Conservation (phyloP, 148 eudicot species). For the Diospyros lotus region DNA sequence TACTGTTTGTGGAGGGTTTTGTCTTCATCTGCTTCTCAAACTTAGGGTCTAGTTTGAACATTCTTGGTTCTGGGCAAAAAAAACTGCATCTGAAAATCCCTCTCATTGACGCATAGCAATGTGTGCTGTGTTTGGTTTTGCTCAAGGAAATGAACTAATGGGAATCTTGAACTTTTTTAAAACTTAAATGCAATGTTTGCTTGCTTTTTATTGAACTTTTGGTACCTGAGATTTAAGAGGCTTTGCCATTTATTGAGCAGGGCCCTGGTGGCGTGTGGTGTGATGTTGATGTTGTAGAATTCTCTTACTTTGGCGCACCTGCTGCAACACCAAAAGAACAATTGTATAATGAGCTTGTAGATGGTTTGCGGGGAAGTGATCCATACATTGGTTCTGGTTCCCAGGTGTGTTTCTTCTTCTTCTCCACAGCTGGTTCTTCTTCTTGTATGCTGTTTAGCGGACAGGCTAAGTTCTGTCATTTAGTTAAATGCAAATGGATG, state of each 20-base stretch:
- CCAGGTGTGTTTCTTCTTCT: conserved; percentile 34
- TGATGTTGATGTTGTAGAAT: conserved; percentile 68
- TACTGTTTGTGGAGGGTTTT: neutral
- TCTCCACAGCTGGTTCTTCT: neutral
- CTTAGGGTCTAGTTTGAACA: neutral
- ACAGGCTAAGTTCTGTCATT: neutral
- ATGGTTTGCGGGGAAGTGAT: conserved; percentile 68
- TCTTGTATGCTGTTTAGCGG: neutral
- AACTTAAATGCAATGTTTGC: neutral
- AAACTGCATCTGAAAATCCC: neutral
- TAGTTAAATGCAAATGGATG: neutral
- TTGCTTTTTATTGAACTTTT: neutral
- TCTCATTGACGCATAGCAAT: neutral
- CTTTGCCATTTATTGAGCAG: conserved; percentile 23
- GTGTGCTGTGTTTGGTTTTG: neutral
- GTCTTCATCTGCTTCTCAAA: neutral
- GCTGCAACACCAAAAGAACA: conserved; percentile 64
- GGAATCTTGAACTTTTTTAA: neutral
- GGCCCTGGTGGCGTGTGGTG: conserved; percentile 82
- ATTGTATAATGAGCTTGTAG: conserved; percentile 52
- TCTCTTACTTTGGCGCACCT: conserved; percentile 63
- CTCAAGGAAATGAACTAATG: neutral
- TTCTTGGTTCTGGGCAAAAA: neutral
- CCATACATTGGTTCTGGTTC: conserved; percentile 69
- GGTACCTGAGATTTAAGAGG: neutral